These are phyloP conservation scores for Garcia nutans DNA, from an alignment of 345 rosid species.

Conservation along the genomic window DNA sequence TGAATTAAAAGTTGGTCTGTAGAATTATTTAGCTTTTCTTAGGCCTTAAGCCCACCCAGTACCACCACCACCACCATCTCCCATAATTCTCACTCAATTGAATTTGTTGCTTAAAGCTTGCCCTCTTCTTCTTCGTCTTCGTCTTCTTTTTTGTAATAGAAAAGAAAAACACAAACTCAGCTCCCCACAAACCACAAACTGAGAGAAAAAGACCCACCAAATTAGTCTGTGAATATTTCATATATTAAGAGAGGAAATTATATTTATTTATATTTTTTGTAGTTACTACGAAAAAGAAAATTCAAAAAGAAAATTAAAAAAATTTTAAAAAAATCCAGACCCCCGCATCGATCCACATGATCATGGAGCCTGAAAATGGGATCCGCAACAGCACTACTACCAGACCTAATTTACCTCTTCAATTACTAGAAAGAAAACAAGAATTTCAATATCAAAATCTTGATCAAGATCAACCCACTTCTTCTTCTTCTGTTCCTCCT, in stretches of 20 bases:
- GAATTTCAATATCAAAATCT: slow-evolving; percentile 7
- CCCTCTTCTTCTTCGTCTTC: slow-evolving; percentile 9
- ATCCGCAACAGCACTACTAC: slow-evolving; percentile 38
- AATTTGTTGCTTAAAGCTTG: slow-evolving; percentile 66
- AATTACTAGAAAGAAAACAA: slow-evolving; percentile 57
- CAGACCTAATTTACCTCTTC: slow-evolving; percentile 76
- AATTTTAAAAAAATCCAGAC: slow-evolving; percentile 14
- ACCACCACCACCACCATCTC: slow-evolving; percentile 31
- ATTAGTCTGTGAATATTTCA: too few relatives aligned
- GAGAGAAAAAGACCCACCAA: too few relatives aligned
- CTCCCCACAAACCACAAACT: too few relatives aligned
- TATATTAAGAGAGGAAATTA: too few relatives aligned
- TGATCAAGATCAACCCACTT: slow-evolving; percentile 5
- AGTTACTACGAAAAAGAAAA: background rate
- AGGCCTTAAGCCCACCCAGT: slow-evolving; percentile 2
- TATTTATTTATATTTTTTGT: background rate
- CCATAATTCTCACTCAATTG: slow-evolving; percentile 49
- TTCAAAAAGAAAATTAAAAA: background rate
- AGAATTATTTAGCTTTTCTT: too few relatives aligned
- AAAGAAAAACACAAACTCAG: too few relatives aligned
- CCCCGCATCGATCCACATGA: slow-evolving; percentile 34
- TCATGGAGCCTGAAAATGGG: slow-evolving; percentile 74
- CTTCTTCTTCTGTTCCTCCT: slow-evolving; percentile 30
- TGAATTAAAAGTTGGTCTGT: too few relatives aligned
- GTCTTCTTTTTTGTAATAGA: too few relatives aligned